These are phyloP conservation scores for Paraphoma sp. DNA, from an alignment of 2,329 filamentous ascomycete genomes.

Conservation along the genomic window DNA sequence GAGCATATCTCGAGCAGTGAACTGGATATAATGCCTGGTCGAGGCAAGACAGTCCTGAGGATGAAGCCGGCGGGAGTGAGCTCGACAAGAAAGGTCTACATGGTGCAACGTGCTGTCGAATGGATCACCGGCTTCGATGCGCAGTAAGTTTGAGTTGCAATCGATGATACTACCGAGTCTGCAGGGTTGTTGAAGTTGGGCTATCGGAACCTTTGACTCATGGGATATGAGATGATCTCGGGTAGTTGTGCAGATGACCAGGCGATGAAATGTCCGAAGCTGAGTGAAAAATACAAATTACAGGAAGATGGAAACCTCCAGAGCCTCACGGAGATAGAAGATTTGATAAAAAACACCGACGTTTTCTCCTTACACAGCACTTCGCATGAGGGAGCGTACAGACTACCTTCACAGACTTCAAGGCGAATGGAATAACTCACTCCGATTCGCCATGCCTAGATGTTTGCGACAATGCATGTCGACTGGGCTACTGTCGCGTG, in stretches of 20 bases:
- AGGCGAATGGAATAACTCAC: too few relatives aligned
- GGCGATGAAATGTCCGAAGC: background rate
- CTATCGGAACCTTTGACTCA: background rate
- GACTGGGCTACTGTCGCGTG: constrained; percentile 1
- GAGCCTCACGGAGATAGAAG: background rate
- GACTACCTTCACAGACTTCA: too few relatives aligned
- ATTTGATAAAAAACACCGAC: background rate
- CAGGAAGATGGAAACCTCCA: background rate
- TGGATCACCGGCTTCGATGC: background rate
- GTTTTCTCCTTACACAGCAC: too few relatives aligned
- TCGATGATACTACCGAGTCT: background rate
- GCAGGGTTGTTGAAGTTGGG: background rate
- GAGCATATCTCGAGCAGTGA: constrained; percentile 18
- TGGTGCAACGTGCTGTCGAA: background rate
- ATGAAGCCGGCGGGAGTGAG: background rate
- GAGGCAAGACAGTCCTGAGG: constrained; percentile 25
- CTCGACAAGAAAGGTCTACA: background rate
- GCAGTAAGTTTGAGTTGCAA: background rate
- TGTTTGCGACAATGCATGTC: background rate
- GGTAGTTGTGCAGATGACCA: background rate
- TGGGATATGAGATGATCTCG: background rate
- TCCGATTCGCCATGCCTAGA: too few relatives aligned
- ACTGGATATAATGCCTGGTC: constrained; percentile 23
- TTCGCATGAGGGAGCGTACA: too few relatives aligned
- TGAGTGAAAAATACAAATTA: background rate